These are phyloP conservation scores for Trichophyton simii DNA, from an alignment of 2,329 filamentous ascomycete genomes.

Conservation along the genomic window DNA sequence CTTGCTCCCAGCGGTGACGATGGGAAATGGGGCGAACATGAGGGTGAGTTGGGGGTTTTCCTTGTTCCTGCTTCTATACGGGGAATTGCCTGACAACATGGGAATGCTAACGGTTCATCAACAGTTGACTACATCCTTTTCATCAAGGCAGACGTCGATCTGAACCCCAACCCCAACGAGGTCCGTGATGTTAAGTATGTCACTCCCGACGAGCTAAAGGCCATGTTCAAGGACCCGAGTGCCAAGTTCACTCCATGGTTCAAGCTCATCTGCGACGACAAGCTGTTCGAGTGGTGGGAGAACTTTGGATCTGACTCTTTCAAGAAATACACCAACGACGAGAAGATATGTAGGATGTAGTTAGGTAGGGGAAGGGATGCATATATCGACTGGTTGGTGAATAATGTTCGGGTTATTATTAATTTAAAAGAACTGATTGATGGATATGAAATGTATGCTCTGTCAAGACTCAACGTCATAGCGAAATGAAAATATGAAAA, in stretches of 20 bases:
- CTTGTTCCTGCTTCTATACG: neutral
- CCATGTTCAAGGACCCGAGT: conserved; percentile 67
- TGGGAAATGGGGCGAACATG: conserved; percentile 97
- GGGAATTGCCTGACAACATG: neutral
- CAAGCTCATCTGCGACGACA: conserved; percentile 93
- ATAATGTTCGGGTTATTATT: neutral
- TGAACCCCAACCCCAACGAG: conserved; percentile 78
- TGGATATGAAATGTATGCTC: neutral
- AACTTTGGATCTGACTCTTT: conserved; percentile 62
- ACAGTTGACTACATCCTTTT: conserved; percentile 97
- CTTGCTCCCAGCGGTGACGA: conserved; percentile 92
- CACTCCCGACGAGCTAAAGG: conserved; percentile 64
- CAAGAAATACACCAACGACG: conserved; percentile 75
- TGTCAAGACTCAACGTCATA: neutral
- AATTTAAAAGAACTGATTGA: neutral
- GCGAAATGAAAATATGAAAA: neutral
- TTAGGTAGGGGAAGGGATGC: neutral
- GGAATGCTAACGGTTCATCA: neutral
- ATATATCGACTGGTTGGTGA: neutral
- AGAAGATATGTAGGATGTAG: conserved; percentile 72
- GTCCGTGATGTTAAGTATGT: conserved; percentile 77
- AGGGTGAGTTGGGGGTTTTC: conserved; percentile 50
- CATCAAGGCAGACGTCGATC: conserved; percentile 83
- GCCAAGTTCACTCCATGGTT: conserved; percentile 97
- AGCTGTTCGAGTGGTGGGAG: conserved; percentile 97